Conservation (phyloP, 169 alveolate species). For the Miamiensis avidus region DNA sequence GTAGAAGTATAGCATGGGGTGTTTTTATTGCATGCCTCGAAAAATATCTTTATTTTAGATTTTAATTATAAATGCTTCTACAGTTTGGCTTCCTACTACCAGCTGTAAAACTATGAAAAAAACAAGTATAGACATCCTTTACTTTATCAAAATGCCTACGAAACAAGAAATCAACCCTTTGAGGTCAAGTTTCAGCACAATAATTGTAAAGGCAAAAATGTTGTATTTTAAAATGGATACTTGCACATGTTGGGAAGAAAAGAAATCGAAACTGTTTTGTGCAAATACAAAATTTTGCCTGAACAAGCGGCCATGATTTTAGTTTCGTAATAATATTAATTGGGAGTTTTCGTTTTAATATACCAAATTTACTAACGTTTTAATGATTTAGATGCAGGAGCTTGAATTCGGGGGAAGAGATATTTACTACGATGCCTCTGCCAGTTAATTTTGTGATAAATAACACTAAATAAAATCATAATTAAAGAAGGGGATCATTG, state of each 20-base stretch:
- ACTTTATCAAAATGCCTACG: conserved; percentile 27
- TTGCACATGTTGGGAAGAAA: conserved; percentile 37
- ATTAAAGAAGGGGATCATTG: too few species aligned
- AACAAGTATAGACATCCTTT: conserved; percentile 24
- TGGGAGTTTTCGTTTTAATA: too few species aligned
- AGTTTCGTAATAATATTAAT: neutral
- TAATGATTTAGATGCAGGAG: neutral
- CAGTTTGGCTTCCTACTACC: conserved; percentile 28
- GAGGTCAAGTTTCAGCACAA: conserved; percentile 35
- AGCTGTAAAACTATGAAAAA: conserved; percentile 27
- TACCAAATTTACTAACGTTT: too few species aligned
- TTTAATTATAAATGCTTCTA: conserved; percentile 47
- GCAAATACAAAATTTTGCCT: conserved; percentile 33
- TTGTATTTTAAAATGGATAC: conserved; percentile 33
- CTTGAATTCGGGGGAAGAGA: neutral
- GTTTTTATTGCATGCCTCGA: conserved; percentile 39
- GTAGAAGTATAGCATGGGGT: conserved; percentile 48
- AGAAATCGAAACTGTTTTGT: conserved; percentile 51
- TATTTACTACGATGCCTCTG: neutral
- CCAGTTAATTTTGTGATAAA: neutral
- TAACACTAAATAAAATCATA: too few species aligned
- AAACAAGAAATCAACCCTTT: conserved; percentile 44
- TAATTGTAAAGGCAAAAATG: conserved; percentile 36
- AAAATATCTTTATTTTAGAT: conserved; percentile 43
- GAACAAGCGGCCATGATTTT: conserved; percentile 26